Conservation (phyloP, 2,329 filamentous ascomycete species). For the Aspergillus fijiensis region DNA sequence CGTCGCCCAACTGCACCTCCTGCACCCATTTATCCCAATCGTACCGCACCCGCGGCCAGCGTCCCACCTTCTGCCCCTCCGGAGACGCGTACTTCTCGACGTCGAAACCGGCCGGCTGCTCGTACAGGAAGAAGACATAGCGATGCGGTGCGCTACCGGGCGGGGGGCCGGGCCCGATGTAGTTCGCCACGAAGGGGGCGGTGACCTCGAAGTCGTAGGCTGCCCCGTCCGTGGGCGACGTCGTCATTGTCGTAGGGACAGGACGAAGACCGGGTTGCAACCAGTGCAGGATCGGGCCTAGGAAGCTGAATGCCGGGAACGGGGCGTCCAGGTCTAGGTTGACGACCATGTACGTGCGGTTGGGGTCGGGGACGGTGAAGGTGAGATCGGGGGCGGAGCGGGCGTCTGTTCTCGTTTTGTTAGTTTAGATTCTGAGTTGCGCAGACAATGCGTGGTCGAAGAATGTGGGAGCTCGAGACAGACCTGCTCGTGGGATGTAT, state of each 20-base stretch:
- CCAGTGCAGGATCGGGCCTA: slow-evolving; percentile 1
- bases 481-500: background rate
- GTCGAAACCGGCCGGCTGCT: slow-evolving; percentile 47
- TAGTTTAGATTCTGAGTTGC: no score
- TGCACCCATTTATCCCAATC: slow-evolving; percentile 45
- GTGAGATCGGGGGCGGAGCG: background rate
- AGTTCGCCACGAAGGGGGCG: slow-evolving; percentile 32
- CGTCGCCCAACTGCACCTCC: slow-evolving; percentile 31
- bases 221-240: background rate
- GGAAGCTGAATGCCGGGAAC: background rate
- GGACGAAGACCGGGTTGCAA: background rate
- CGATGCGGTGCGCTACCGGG: slow-evolving; percentile 49
- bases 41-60: slow-evolving; percentile 43
- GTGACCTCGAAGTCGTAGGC: background rate
- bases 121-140: slow-evolving; percentile 52
- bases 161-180: slow-evolving; percentile 50
- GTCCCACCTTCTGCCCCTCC: slow-evolving; percentile 36
- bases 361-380: background rate
- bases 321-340: background rate
- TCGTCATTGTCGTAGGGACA: background rate
- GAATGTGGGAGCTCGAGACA: no score
- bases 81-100: slow-evolving; percentile 33
- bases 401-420: background rate
- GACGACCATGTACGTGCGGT: background rate
- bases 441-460: background rate